phyloP scores from a whole-genome alignment of 192 early-diverging fungal species.

The Spizellomyces sp. region DNA sequence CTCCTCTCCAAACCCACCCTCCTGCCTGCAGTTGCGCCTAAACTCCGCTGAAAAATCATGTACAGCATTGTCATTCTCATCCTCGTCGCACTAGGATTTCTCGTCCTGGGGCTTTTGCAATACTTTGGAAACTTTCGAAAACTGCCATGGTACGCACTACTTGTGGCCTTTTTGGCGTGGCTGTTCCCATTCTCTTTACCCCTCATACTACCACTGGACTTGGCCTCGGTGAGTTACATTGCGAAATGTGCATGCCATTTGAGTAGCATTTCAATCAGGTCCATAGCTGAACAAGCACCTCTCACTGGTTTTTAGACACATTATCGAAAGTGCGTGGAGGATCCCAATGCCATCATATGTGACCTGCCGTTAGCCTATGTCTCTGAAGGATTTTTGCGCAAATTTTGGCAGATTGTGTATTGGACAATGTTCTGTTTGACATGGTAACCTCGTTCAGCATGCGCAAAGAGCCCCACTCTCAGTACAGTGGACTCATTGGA shows the following conservation, averaged over 20 bases:
- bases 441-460: conserved; percentile 56
- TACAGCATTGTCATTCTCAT: conserved; percentile 21
- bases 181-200: conserved; percentile 91
- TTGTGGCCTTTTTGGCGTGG: conserved; percentile 76
- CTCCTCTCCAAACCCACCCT: too few species aligned
- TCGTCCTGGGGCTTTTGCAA: conserved; percentile 64
- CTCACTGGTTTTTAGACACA: conserved; percentile 55
- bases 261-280: neutral
- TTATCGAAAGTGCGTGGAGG: conserved; percentile 63
- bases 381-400: conserved; percentile 63
- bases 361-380: conserved; percentile 80
- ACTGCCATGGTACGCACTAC: conserved; percentile 84
- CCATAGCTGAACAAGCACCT: neutral
- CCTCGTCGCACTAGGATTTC: conserved; percentile 50
- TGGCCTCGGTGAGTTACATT: conserved; percentile 53
- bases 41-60: neutral
- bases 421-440: conserved; percentile 89
- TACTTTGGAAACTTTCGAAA: conserved; percentile 76
- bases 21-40: too few species aligned
- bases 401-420: conserved; percentile 84
- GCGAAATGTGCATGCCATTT: neutral
- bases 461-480: too few species aligned
- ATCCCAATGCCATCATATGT: conserved; percentile 45
- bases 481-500: neutral
- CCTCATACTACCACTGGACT: conserved; percentile 86